Conservation (phyloP, 805 yeast species). For the Candida piceae region DNA sequence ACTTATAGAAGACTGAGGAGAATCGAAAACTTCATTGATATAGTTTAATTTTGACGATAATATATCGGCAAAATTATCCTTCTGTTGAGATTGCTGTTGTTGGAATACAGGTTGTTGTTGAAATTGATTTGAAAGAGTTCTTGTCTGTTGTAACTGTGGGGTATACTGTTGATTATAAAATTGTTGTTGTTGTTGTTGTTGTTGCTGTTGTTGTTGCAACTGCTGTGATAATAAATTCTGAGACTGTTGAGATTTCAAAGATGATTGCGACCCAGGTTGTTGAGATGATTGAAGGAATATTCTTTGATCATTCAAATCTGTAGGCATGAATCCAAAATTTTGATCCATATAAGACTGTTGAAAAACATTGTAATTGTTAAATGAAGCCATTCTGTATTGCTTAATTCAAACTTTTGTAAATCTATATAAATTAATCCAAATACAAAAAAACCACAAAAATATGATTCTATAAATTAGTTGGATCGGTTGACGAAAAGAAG, state of each 20-base stretch:
- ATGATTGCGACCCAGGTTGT: too few relatives aligned
- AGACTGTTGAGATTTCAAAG: too few relatives aligned
- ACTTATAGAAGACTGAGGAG: slow-evolving; percentile 29
- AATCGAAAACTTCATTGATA: slow-evolving; percentile 14
- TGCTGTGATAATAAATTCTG: too few relatives aligned
- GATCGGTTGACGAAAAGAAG: too few relatives aligned
- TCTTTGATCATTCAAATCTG: not conserved
- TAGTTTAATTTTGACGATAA: slow-evolving; percentile 14
- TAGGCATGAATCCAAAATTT: slow-evolving; percentile 1
- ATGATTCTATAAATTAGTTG: too few relatives aligned
- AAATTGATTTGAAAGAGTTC: slow-evolving; percentile 2
- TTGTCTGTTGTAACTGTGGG: slow-evolving; percentile 4
- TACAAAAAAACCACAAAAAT: too few relatives aligned
- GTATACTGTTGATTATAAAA: not conserved
- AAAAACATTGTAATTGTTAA: slow-evolving; percentile 8
- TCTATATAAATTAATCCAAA: too few relatives aligned
- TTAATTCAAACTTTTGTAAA: too few relatives aligned
- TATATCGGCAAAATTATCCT: slow-evolving; percentile 18
- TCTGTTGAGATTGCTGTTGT: slow-evolving; percentile 10
- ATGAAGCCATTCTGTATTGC: too few relatives aligned
- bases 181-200: not conserved
- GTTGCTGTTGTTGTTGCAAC: not conserved
- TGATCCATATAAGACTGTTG: slow-evolving; percentile 1
- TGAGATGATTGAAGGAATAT: too few relatives aligned
- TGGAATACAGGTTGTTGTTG: slow-evolving; percentile 3